Evolutionary conservation across 106 monocot species (phyloP).

Genomic region (Alisma plantagoaquatica): DNA sequence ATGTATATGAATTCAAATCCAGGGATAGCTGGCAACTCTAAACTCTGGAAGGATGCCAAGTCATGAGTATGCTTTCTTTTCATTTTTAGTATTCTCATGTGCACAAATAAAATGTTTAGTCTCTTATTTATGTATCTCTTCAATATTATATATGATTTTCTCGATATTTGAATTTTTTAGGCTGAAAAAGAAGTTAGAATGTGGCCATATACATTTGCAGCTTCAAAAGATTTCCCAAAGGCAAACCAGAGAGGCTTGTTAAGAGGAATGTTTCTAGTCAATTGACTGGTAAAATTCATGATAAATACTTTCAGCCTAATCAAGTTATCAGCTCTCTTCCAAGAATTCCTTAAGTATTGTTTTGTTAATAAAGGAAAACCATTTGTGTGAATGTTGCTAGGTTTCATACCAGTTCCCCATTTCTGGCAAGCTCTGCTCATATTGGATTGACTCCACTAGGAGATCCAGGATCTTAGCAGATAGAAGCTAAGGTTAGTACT

Average conservation of each 20-base stretch:
- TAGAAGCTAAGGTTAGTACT: conserved; percentile 58
- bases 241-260: conserved; percentile 48
- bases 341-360: no score
- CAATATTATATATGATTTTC: neutral
- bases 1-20: conserved; percentile 57
- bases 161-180: neutral
- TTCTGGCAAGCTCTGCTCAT: conserved; percentile 30
- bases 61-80: conserved; percentile 28
- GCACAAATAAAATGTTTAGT: neutral
- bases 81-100: neutral
- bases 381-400: neutral
- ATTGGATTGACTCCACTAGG: conserved; percentile 70
- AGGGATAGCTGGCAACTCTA: conserved; percentile 23
- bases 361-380: neutral
- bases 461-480: conserved; percentile 67
- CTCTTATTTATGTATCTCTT: neutral
- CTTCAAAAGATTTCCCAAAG: conserved; percentile 59
- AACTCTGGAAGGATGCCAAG: conserved; percentile 90
- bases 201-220: conserved; percentile 70
- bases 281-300: conserved; percentile 43
- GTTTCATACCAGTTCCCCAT: neutral
- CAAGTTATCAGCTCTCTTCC: neutral
- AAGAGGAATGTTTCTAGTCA: conserved; percentile 45
- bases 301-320: neutral
- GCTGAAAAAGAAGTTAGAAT: conserved; percentile 5